A percentile compares a stretch with the other conserved stretches of the same genome.
These are phyloP conservation scores for Ormosia emarginata DNA, from an alignment of 306 rosid species.

Conservation along the genomic window DNA sequence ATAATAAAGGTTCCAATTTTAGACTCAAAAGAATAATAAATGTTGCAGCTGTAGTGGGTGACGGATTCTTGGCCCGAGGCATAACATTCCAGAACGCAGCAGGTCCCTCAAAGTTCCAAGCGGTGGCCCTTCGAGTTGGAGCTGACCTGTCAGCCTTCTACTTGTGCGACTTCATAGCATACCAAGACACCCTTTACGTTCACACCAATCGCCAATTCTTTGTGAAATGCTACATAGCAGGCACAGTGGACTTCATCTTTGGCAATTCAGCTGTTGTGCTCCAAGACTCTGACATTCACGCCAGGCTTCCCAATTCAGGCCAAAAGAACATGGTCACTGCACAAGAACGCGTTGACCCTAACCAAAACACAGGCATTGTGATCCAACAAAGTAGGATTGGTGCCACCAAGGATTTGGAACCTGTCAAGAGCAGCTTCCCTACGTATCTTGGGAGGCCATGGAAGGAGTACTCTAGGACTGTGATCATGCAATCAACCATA, in stretches of 20 bases:
- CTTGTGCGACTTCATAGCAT: slow-evolving; percentile 50
- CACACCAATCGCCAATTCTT: slow-evolving; percentile 78
- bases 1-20: too few relatives aligned
- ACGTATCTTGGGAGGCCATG: slow-evolving; percentile 75
- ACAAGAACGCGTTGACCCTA: slow-evolving; percentile 68
- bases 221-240: slow-evolving; percentile 40
- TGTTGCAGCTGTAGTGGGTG: slow-evolving; percentile 64
- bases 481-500: slow-evolving; percentile 53
- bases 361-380: slow-evolving; percentile 82
- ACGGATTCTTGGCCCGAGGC: slow-evolving; percentile 52
- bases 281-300: slow-evolving; percentile 63
- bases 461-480: slow-evolving; percentile 71
- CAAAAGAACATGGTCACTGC: slow-evolving; percentile 82
- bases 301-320: slow-evolving; percentile 52
- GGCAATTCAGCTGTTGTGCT: slow-evolving; percentile 69
- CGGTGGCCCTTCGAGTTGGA: slow-evolving; percentile 68
- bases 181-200: slow-evolving; percentile 79
- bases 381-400: slow-evolving; percentile 65
- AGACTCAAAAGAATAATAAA: too few relatives aligned
- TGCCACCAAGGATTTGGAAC: slow-evolving; percentile 47
- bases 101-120: slow-evolving; percentile 74
- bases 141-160: slow-evolving; percentile 67
- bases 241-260: slow-evolving; percentile 77
- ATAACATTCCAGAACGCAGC: slow-evolving; percentile 68
- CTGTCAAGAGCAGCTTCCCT: slow-evolving; percentile 35